Percentiles rank a stretch among this genome's conserved stretches.
Evolutionary conservation across 768 basidiomycete genomes (phyloP).

Genomic region (Lactarius evosmus): DNA sequence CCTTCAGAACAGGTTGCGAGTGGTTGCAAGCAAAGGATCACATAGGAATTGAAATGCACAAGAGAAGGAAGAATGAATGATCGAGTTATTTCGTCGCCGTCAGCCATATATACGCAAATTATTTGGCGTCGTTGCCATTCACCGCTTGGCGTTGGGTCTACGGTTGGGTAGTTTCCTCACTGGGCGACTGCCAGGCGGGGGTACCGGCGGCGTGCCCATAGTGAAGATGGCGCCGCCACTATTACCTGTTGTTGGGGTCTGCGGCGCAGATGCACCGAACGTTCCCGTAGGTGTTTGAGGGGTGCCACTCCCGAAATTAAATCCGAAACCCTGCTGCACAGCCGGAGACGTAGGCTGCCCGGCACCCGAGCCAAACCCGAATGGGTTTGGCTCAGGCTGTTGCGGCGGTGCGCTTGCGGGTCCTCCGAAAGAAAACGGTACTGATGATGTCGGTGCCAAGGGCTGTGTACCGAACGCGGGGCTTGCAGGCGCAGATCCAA

Average conservation of each 20-base stretch:
- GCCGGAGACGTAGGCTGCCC: constrained; percentile 37
- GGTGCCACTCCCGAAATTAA: constrained; percentile 30
- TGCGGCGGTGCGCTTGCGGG: constrained; percentile 35
- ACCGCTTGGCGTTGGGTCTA: constrained; percentile 27
- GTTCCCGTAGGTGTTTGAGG: constrained; percentile 31
- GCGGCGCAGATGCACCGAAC: constrained; percentile 30
- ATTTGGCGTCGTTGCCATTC: neutral
- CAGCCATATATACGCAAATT: neutral
- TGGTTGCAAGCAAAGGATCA: constrained; percentile 5
- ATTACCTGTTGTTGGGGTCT: constrained; percentile 15
- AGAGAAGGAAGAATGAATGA: constrained; percentile 3
- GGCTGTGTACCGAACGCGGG: constrained; percentile 22
- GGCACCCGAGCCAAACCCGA: constrained; percentile 32
- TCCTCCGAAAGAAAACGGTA: constrained; percentile 31
- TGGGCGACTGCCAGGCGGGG: constrained; percentile 27
- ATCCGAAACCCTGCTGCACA: constrained; percentile 29
- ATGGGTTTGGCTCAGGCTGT: constrained; percentile 34
- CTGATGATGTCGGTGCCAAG: constrained; percentile 19
- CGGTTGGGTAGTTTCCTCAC: constrained; percentile 37
- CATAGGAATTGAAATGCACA: neutral
- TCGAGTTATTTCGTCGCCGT: neutral
- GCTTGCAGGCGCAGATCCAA: constrained; percentile 31
- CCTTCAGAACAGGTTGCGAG: constrained; percentile 7
- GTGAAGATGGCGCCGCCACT: constrained; percentile 31
- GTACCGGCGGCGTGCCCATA: constrained; percentile 31